A percentile compares a stretch with the other conserved stretches of the same genome.
Conservation (phyloP, 495 filamentous ascomycete species). For the Letharia lupina region DNA sequence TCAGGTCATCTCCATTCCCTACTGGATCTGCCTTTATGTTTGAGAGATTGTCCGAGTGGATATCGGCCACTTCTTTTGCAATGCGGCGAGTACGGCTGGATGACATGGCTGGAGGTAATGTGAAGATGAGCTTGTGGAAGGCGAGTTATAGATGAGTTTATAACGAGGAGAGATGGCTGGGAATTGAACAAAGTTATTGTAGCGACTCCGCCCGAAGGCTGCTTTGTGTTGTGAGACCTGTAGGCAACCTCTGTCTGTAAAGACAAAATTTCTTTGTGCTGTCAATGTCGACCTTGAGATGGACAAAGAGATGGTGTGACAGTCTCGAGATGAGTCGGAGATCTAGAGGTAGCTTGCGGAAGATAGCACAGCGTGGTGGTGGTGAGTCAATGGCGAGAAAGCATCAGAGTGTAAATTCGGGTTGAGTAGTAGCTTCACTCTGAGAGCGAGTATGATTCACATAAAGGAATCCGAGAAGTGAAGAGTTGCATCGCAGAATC, state of each 20-base stretch:
- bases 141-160: not conserved
- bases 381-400: not conserved
- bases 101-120: constrained; percentile 46
- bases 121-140: constrained; percentile 6
- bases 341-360: not conserved
- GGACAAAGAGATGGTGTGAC: not conserved
- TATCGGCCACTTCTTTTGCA: constrained; percentile 85
- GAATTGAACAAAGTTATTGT: not conserved
- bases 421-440: not conserved
- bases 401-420: not conserved
- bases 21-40: constrained; percentile 61
- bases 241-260: not conserved
- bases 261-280: not conserved
- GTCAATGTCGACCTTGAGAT: not conserved
- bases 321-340: not conserved
- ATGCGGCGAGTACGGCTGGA: constrained; percentile 74
- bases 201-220: not conserved
- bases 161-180: not conserved
- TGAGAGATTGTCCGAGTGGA: constrained; percentile 65
- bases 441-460: not conserved
- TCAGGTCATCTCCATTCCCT: constrained; percentile 61
- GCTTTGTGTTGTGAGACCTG: not conserved
- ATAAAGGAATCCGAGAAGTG: not conserved
- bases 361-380: not conserved
- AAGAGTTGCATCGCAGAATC: not conserved